Evolutionary conservation across 1,139 yeast genomes (phyloP), one percentile per base, ranked within the genome.

Genomic region (Geotrichum siamense): DNA sequence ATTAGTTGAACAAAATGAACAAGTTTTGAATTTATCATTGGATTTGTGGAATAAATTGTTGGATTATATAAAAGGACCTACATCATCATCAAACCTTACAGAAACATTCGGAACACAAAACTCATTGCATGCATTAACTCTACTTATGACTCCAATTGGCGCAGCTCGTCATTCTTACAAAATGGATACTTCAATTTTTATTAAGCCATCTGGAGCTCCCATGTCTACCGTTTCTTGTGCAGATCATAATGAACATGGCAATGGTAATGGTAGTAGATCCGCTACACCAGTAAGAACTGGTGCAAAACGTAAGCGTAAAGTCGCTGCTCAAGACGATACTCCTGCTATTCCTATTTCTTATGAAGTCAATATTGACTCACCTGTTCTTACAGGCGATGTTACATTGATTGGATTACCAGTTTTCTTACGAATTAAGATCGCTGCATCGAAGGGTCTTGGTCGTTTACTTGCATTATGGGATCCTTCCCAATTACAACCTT

Each of bases 81-180:
- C 39, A n/a, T 44, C 48, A 19, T 38, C 50, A 12, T 47, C 25
- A 40, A 44, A 43, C 21, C 39, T 47, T 21, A 25, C 48, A 21
- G 33, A 21, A 10, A 32, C 39, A 2, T 39, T 47, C 26, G 41
- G 41, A 4, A 21, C 20, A 5, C 42, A 47, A 12, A 41, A 42
- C 34, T 81, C 80, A 53, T 68, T 75, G 30, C 40, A 52, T 5
- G 46, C 43, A 17, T 48, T 60, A 21, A 74, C 79, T 10, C 69
- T 93, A 39, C 61, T 87, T 39, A 81, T 85, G 82, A 91, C 97
- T 0, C 98, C 98, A 3, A 82, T 93, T 51, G 98, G 99, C 50
- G 78, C 87, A 45, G 84, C 95, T 2, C 78, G 98, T 52, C 85
- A 82, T 60, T 83, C 82, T 54, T 91, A 85, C 63, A 77, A 78